Percentiles rank a stretch among this genome's conserved stretches.
Conservation (phyloP, 2,329 filamentous ascomycete genomes). For the Exophiala bonariae region DNA sequence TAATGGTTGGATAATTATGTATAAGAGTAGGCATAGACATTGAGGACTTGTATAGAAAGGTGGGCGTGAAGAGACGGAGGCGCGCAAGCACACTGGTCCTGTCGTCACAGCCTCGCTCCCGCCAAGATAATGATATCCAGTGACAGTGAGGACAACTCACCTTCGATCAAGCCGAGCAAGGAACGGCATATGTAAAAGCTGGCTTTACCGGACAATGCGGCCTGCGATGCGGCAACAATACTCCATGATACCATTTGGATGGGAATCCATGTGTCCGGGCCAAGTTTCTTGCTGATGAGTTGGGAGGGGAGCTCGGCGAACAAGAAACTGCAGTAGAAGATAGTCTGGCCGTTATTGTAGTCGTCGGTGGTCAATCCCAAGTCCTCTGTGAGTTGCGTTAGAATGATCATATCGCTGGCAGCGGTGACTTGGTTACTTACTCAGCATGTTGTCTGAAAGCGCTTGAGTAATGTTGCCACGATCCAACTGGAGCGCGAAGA, state of each 20-base stretch:
- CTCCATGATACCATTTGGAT: slow-evolving; percentile 55
- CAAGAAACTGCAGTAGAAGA: slow-evolving; percentile 57
- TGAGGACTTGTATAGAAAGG: no score
- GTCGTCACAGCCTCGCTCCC: no score
- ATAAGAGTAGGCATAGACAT: no score
- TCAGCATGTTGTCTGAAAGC: slow-evolving; percentile 58
- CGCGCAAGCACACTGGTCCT: no score
- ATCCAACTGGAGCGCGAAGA: slow-evolving; percentile 58
- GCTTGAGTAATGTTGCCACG: slow-evolving; percentile 52
- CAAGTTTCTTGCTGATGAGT: slow-evolving; percentile 55
- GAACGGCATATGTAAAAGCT: slow-evolving; percentile 40
- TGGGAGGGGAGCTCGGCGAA: slow-evolving; percentile 58
- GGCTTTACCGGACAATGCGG: slow-evolving; percentile 43
- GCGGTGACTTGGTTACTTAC: slow-evolving; percentile 2
- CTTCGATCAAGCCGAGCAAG: slow-evolving; percentile 48
- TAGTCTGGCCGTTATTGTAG: slow-evolving; percentile 57
- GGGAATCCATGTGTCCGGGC: slow-evolving; percentile 57
- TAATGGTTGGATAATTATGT: no score
- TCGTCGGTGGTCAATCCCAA: slow-evolving; percentile 40
- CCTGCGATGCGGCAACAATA: slow-evolving; percentile 48
- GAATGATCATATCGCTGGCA: slow-evolving; percentile 31
- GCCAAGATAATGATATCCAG: no score
- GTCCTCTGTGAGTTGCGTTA: slow-evolving; percentile 39
- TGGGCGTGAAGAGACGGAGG: no score
- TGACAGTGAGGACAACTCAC: no score